phyloP scores from a whole-genome alignment of 192 early-diverging fungal genomes.

The Geranomyces variabilis region DNA sequence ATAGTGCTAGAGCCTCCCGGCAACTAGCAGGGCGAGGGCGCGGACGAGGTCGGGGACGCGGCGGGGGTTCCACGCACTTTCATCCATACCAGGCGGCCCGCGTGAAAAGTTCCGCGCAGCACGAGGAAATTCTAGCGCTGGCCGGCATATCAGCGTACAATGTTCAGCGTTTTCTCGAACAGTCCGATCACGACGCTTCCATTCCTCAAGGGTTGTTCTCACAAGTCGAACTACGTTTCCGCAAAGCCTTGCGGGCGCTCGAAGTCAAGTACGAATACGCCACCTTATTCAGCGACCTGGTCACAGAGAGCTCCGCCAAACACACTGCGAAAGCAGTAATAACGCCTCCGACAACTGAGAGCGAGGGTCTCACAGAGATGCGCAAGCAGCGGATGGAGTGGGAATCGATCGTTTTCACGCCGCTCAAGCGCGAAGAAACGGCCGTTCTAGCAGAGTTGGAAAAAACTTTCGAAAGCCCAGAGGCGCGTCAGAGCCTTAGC shows the following conservation, averaged over 20 bases:
- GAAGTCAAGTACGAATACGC: slow-evolving; percentile 8
- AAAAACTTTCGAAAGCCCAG: background rate
- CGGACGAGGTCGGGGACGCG: too few species aligned
- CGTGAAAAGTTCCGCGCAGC: background rate
- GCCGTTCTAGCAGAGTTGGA: background rate
- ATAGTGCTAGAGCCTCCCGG: too few species aligned
- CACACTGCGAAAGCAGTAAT: background rate
- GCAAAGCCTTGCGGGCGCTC: background rate
- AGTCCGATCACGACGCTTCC: background rate
- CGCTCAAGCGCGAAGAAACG: background rate
- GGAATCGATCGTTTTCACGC: background rate
- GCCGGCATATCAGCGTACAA: background rate
- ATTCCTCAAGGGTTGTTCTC: background rate
- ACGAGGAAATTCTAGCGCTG: slow-evolving; percentile 7
- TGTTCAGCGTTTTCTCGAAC: background rate
- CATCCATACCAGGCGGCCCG: too few species aligned
- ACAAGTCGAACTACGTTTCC: background rate
- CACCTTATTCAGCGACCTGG: slow-evolving; percentile 10
- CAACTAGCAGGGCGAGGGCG: too few species aligned
- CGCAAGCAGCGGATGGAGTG: slow-evolving; percentile 8
- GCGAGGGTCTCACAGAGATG: background rate
- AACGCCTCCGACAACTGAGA: background rate
- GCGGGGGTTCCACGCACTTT: too few species aligned
- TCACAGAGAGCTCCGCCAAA: background rate
- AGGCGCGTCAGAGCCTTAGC: background rate